Percentiles rank a stretch among this genome's conserved stretches.
Evolutionary conservation across 1,284 basidiomycete species (phyloP).

Genomic region (Ceratobasidium sp.): DNA sequence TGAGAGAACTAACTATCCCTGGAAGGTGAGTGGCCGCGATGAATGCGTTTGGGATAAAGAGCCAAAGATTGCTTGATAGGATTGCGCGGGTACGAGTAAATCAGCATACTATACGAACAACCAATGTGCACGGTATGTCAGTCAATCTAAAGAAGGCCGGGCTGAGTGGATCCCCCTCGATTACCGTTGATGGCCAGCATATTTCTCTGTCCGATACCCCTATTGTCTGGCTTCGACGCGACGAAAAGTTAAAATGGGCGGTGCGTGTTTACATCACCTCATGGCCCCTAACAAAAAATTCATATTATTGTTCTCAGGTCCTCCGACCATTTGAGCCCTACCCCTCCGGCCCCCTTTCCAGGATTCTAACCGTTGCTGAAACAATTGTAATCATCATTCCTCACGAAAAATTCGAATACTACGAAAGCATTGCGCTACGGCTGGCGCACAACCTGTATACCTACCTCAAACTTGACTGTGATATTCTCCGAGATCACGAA

Average conservation of each 20-base stretch:
- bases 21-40: constrained; percentile 38
- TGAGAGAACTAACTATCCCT: constrained; percentile 34
- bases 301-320: neutral
- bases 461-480: constrained; percentile 44
- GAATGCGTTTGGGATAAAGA: neutral
- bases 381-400: constrained; percentile 43
- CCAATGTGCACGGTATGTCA: constrained; percentile 39
- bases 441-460: constrained; percentile 43
- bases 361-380: constrained; percentile 26
- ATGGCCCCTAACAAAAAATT: neutral
- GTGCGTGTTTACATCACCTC: neutral
- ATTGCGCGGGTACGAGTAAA: constrained; percentile 31
- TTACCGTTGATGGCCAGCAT: constrained; percentile 28
- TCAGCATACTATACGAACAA: constrained; percentile 4
- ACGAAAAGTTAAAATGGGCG: constrained; percentile 19
- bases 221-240: constrained; percentile 18
- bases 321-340: neutral
- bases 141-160: neutral
- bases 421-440: constrained; percentile 32
- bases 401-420: neutral
- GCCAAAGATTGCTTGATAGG: neutral
- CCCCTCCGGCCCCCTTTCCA: constrained; percentile 42
- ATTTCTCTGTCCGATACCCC: neutral
- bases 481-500: constrained; percentile 40
- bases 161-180: neutral